Evolutionary conservation across 1,284 basidiomycete genomes (phyloP).

Genomic region (Neolentinus lepideus): DNA sequence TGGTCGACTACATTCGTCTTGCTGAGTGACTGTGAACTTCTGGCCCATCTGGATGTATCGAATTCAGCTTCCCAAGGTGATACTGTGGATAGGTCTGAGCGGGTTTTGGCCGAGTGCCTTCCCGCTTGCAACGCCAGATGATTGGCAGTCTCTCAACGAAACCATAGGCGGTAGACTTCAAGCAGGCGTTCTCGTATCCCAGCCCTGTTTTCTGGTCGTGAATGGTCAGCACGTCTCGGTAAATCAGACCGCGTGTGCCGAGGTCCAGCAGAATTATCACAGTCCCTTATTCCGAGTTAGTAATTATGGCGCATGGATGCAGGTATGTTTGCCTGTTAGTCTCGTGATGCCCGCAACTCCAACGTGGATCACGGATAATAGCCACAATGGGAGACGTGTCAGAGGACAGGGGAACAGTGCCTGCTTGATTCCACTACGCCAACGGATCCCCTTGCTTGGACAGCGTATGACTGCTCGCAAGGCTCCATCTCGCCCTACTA

Average conservation of each 20-base stretch:
- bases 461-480: constrained; percentile 15
- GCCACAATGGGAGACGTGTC: constrained; percentile 26
- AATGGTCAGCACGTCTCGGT: constrained; percentile 14
- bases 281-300: constrained; percentile 18
- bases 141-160: constrained; percentile 20
- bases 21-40: too few species aligned
- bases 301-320: constrained; percentile 22
- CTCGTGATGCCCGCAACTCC: background rate
- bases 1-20: too few species aligned
- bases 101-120: too few species aligned
- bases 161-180: constrained; percentile 24
- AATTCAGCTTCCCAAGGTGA: too few species aligned
- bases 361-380: constrained; percentile 7
- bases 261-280: constrained; percentile 22
- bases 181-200: constrained; percentile 18
- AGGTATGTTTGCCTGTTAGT: constrained; percentile 12
- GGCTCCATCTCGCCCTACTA: constrained; percentile 25
- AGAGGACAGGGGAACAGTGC: constrained; percentile 16
- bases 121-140: too few species aligned
- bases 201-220: constrained; percentile 23
- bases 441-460: constrained; percentile 17
- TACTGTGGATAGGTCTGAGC: too few species aligned
- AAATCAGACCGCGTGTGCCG: constrained; percentile 17
- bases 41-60: too few species aligned
- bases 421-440: constrained; percentile 20